A percentile compares a stretch with the other conserved stretches of the same genome.
Evolutionary conservation across 2,329 filamentous ascomycete genomes (phyloP).

Genomic region (Zalaria sp.): DNA sequence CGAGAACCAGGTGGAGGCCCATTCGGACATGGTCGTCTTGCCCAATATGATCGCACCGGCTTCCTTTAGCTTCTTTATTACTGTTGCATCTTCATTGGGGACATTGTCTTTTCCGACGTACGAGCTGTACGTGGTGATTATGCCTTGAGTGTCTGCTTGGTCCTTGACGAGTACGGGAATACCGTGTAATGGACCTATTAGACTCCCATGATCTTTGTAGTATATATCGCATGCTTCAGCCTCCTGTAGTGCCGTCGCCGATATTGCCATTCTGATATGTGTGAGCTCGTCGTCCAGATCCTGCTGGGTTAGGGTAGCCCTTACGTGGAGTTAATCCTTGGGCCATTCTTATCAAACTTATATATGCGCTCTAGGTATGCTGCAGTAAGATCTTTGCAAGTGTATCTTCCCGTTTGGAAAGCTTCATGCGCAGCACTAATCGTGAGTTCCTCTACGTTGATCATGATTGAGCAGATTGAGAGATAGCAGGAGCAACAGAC

Average conservation of each 20-base stretch:
- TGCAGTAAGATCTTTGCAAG: not conserved
- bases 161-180: slow-evolving; percentile 5
- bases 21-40: slow-evolving; percentile 5
- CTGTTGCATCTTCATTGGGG: not conserved
- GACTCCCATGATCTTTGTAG: not conserved
- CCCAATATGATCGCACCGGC: slow-evolving; percentile 3
- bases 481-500: not conserved
- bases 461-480: not conserved
- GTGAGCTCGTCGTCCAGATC: not conserved
- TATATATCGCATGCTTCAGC: not conserved
- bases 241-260: slow-evolving; percentile 1
- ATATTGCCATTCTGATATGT: not conserved
- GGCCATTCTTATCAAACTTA: slow-evolving; percentile 1
- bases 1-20: slow-evolving; percentile 4
- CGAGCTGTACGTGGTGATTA: slow-evolving; percentile 4
- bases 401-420: slow-evolving; percentile 19
- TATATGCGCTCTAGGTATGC: slow-evolving; percentile 2
- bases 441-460: not conserved
- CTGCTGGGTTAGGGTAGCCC: not conserved
- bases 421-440: slow-evolving; percentile 19
- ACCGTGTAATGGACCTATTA: slow-evolving; percentile 1
- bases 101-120: not conserved
- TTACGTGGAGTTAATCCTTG: slow-evolving; percentile 1
- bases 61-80: slow-evolving; percentile 1
- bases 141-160: slow-evolving; percentile 4